Percentiles rank a stretch among this genome's conserved stretches.
Evolutionary conservation across 495 filamentous ascomycete genomes (phyloP).

Genomic region (Chaetomidium leptoderma): DNA sequence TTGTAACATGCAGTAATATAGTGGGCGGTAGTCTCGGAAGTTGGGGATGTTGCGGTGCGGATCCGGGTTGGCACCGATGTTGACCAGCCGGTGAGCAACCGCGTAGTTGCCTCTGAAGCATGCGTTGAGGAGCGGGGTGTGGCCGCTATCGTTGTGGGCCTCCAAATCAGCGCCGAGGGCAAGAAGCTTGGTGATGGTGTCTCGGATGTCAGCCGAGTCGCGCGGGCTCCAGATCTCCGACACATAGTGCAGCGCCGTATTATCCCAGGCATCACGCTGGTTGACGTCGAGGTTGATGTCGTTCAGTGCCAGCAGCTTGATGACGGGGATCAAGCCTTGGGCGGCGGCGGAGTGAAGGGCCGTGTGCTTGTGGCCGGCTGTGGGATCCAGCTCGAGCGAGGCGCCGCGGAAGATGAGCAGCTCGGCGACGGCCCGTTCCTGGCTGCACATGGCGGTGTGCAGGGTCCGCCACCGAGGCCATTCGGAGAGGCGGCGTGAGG

Average conservation of each 20-base stretch:
- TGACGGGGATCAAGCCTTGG: slow-evolving; percentile 24
- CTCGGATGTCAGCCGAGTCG: slow-evolving; percentile 19
- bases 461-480: slow-evolving; percentile 34
- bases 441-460: slow-evolving; percentile 37
- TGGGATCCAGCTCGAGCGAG: slow-evolving; percentile 25
- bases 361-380: slow-evolving; percentile 20
- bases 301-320: slow-evolving; percentile 27
- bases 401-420: slow-evolving; percentile 36
- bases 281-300: slow-evolving; percentile 25
- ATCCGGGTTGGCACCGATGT: slow-evolving; percentile 27
- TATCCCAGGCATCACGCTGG: slow-evolving; percentile 23
- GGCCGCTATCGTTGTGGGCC: slow-evolving; percentile 24
- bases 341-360: slow-evolving; percentile 31
- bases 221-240: slow-evolving; percentile 21
- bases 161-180: slow-evolving; percentile 29
- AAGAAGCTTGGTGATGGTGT: slow-evolving; percentile 29
- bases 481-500: slow-evolving; percentile 5
- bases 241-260: slow-evolving; percentile 30
- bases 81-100: slow-evolving; percentile 25
- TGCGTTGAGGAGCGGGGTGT: slow-evolving; percentile 27
- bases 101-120: slow-evolving; percentile 29
- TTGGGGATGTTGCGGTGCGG: slow-evolving; percentile 23
- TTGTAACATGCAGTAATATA: slow-evolving; percentile 26
- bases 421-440: slow-evolving; percentile 28
- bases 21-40: slow-evolving; percentile 26